Base-by-base conservation (phyloP, 179 eudicot species). In the Gypsophila paniculata region DNA sequence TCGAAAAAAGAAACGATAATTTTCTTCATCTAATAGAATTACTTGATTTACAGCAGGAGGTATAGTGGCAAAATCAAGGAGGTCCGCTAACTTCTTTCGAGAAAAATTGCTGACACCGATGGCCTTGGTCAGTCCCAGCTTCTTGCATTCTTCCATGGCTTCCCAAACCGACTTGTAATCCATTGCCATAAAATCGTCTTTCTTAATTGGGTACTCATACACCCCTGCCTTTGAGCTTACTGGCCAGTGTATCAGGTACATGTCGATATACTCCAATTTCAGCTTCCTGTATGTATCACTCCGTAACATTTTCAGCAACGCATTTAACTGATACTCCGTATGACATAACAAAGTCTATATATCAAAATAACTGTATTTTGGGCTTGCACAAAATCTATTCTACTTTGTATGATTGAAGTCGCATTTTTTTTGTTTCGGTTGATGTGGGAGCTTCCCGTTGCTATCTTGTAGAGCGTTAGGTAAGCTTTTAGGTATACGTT, bases 91-190 rank as follows among this genome's bases (percentile, higher is more conserved):
- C 81, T 79, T 89, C 76, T 80, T 83, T 70, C 83, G 75, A 1
- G 91, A 81, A 82, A 90, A 90, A 66, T 90, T 90, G 69, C 95
- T 89, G 13, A 90, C 91, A 26, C 95, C 94, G 51, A 90, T 87
- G 76, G 69, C 79, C 69, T 85, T 90, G 0, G 90, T 77, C 60
- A 90, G 85, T 14, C 95, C 90, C 14, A 86, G 86, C 68, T 75
- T 78, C 25, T 75, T 73, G 68, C 91, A 89, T 68, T 89, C 91
- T 72, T 90, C 96, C 95, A 90, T 87, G 63, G 77, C 86, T 73
- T 74, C 83, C 96, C 95, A 90, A 55, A 83, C 86, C 9, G 83
- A 76, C 74, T 85, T 73, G 25, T 84, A 75, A 77, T 90, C 91
- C 78, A 90, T 70, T 12, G 86, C 75, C 53, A 66, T 38, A 60